phyloP scores from a whole-genome alignment of 1,284 basidiomycete genomes.

The Ceratobasidium papillatum region DNA sequence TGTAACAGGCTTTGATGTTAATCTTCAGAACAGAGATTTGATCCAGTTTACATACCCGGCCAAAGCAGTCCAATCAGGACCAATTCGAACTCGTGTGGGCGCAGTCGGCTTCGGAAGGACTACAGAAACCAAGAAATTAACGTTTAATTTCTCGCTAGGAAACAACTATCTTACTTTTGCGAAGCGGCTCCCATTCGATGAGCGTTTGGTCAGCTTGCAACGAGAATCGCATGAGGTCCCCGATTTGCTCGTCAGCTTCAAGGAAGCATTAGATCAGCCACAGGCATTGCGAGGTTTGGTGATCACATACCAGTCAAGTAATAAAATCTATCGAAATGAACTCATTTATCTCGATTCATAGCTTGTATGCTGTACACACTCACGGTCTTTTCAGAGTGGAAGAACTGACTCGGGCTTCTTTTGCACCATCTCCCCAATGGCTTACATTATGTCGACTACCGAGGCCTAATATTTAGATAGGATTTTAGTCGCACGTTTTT shows the following conservation, averaged over 20 bases:
- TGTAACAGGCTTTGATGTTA: background rate
- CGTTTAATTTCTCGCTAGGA: background rate
- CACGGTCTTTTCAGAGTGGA: conserved; percentile 54
- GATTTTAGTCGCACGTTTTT: background rate
- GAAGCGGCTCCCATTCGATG: conserved; percentile 57
- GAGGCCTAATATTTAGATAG: conserved; percentile 46
- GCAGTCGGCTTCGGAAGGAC: conserved; percentile 54
- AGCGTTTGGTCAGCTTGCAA: conserved; percentile 56
- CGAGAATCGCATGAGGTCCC: conserved; percentile 56
- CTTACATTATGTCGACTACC: conserved; percentile 57
- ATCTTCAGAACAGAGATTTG: too few species aligned
- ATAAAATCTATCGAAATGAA: conserved; percentile 13
- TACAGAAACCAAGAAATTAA: conserved; percentile 44
- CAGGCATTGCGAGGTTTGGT: too few species aligned
- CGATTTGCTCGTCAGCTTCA: conserved; percentile 56
- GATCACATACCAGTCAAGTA: conserved; percentile 26
- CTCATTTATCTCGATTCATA: conserved; percentile 48
- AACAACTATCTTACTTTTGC: conserved; percentile 47
- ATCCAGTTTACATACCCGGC: conserved; percentile 47
- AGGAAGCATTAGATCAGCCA: background rate
- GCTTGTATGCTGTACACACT: background rate
- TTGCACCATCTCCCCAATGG: conserved; percentile 59
- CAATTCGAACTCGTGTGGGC: conserved; percentile 56
- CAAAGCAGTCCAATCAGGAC: conserved; percentile 57
- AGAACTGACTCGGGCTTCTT: conserved; percentile 56